Conservation (phyloP, 352 stramenopile species). For the Pythium monospermum region DNA sequence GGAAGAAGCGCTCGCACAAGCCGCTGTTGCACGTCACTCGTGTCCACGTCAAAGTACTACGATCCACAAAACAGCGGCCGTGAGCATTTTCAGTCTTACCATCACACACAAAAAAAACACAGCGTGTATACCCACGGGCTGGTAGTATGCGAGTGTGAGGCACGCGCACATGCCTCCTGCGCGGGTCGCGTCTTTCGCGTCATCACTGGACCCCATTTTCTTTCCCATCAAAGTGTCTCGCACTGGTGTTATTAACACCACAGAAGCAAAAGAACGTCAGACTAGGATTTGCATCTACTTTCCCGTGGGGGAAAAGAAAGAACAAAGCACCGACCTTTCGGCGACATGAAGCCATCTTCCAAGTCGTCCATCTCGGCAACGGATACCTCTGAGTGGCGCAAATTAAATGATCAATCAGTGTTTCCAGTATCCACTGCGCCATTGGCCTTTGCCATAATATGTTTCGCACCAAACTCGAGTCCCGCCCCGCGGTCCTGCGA, state of each 20-base stretch:
- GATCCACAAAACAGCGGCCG: background rate
- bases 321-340: constrained; percentile 37
- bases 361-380: constrained; percentile 68
- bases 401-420: background rate
- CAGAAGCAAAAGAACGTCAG: background rate
- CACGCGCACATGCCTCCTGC: constrained; percentile 64
- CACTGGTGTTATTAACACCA: no score
- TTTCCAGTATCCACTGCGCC: background rate
- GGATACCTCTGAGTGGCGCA: constrained; percentile 50
- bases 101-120: background rate
- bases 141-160: constrained; percentile 77
- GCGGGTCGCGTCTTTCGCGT: constrained; percentile 24
- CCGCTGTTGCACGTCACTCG: constrained; percentile 69
- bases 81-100: background rate
- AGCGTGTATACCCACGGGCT: constrained; percentile 43
- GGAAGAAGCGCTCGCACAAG: constrained; percentile 66
- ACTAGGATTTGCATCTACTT: background rate
- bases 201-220: constrained; percentile 29
- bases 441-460: background rate
- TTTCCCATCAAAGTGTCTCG: constrained; percentile 64
- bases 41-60: constrained; percentile 87
- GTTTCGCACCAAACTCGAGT: constrained; percentile 62
- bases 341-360: constrained; percentile 70
- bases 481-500: constrained; percentile 55
- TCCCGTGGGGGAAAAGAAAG: no score